These are phyloP conservation scores for Tetrapisispora arboricola DNA, from an alignment of 805 yeast genomes.

Conservation along the genomic window DNA sequence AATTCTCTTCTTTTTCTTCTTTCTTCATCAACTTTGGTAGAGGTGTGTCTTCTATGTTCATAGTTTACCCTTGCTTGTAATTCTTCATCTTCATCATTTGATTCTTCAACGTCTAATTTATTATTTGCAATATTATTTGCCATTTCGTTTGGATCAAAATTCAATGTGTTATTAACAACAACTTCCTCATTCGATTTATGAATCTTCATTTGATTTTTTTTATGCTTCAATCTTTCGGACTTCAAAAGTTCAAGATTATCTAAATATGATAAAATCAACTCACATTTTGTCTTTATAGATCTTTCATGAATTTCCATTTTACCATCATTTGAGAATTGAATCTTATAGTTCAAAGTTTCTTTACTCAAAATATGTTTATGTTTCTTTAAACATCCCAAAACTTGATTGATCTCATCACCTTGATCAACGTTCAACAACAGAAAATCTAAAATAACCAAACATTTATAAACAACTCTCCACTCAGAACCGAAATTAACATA, in stretches of 20 bases:
- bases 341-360: constrained; percentile 23
- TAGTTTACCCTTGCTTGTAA: constrained; percentile 5
- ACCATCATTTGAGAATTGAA: constrained; percentile 28
- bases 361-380: constrained; percentile 26
- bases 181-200: constrained; percentile 22
- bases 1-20: constrained; percentile 30
- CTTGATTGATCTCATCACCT: constrained; percentile 27
- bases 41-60: constrained; percentile 12
- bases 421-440: constrained; percentile 26
- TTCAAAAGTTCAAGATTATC: constrained; percentile 24
- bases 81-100: constrained; percentile 3
- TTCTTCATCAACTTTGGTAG: constrained; percentile 26
- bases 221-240: constrained; percentile 22
- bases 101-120: constrained; percentile 3
- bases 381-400: constrained; percentile 23
- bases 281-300: constrained; percentile 29
- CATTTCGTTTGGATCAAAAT: constrained; percentile 1
- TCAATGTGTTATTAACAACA: constrained; percentile 1
- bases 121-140: constrained; percentile 2
- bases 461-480: constrained; percentile 33
- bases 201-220: constrained; percentile 24
- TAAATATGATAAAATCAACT: constrained; percentile 20
- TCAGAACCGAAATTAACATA: constrained; percentile 33
- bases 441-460: constrained; percentile 29
- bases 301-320: constrained; percentile 32